A percentile compares a stretch with the other conserved stretches of the same genome.
phyloP scores from a whole-genome alignment of 768 basidiomycete species.

The Amanita pallidorosea region DNA sequence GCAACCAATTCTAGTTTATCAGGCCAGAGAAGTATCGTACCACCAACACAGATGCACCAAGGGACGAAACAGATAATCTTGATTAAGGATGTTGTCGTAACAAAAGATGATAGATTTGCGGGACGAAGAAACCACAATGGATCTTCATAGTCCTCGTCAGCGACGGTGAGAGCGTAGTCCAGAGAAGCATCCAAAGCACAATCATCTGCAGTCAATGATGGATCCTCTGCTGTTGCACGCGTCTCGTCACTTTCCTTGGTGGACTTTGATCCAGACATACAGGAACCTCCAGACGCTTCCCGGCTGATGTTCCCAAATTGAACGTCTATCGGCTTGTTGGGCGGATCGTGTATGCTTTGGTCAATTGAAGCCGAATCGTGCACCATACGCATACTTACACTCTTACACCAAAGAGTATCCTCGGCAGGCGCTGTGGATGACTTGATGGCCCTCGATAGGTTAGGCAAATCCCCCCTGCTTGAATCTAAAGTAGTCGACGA shows the following conservation, averaged over 20 bases:
- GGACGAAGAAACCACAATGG: conserved; percentile 7
- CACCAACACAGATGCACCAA: conserved; percentile 36
- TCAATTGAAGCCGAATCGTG: not conserved
- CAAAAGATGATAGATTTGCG: conserved; percentile 11
- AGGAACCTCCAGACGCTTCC: not conserved
- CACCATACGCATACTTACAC: not conserved
- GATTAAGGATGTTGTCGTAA: conserved; percentile 8
- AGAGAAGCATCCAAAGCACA: not conserved
- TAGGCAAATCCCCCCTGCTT: not conserved
- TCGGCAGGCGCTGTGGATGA: not conserved
- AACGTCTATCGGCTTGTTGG: not conserved
- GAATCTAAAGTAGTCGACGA: conserved; percentile 2
- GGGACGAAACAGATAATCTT: conserved; percentile 25
- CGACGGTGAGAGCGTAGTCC: not conserved
- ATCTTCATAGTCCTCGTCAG: not conserved
- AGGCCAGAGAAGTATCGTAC: conserved; percentile 26
- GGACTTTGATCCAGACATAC: not conserved
- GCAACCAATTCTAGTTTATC: conserved; percentile 23
- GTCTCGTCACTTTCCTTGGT: not conserved
- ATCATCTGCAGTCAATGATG: not conserved
- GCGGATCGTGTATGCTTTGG: conserved; percentile 2
- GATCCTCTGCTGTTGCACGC: not conserved
- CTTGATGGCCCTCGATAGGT: not conserved
- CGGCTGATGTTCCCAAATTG: not conserved
- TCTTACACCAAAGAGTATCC: not conserved